Base-by-base conservation (phyloP, 331 rosid species). In the Rhamnella rubrinervis region DNA sequence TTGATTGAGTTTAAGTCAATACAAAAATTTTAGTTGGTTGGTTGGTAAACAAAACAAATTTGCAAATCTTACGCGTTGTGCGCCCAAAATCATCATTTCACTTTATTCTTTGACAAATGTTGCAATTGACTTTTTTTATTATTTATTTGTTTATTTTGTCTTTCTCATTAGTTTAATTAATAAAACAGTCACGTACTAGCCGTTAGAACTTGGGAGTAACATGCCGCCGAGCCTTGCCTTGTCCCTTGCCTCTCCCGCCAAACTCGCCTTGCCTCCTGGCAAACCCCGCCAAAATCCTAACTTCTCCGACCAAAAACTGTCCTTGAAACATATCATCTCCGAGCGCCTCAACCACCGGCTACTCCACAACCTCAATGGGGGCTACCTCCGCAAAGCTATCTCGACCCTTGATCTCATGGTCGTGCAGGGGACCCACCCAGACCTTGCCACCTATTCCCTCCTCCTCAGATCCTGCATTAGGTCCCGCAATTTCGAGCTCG, bases 381-480 rank as follows among this genome's bases (percentile, higher is more conserved):
- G 78, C 46, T 63, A 41, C 38, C 74, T 72, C 65, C 59, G 25
- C 64, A 15, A 62, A n/a, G 70, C 74, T 40, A 68, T 67, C 70
- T 61, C 79, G 31, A 75, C 79, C 73, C 74, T 67, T 7, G 68
- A 67, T 61, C 68, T 75, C 63, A 60, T 75, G 73, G 9, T 59
- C 25, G 35, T 6, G n/a, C 57, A 7, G 1, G 57, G 63, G 58
- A 9, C 55, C 57, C 63, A 60, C 58, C 63, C 68, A 0, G 78
- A 59, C 46, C 67, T 66, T 59, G 40, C 69, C 63, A 51, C 73
- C 68, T 59, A 37, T 67, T 75, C 78, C 38, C 73, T 59, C 68
- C 73, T 74, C 63, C 73, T 75, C 78, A 67, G 60, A 20, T 59
- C 78, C 58, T 67, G 78, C 57, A 55, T 75, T 67, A 35, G 78